Base-by-base conservation (phyloP, 2,329 filamentous ascomycete species). In the Tolypocladium nubicola region DNA sequence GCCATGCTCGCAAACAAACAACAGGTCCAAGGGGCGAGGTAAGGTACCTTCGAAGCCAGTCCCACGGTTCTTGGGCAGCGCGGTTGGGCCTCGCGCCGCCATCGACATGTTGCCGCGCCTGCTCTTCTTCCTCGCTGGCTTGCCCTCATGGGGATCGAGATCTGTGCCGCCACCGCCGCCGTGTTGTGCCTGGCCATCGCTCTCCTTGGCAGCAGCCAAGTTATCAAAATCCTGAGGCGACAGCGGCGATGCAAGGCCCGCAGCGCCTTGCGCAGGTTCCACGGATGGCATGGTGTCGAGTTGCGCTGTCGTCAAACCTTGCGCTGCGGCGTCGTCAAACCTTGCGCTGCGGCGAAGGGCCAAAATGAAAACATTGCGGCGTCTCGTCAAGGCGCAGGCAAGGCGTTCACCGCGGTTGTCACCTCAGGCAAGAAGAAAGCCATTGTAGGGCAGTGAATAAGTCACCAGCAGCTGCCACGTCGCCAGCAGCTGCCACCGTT, bases 41-140 rank as follows among this genome's bases (percentile, higher is more conserved):
- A 33, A 2, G 64, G 53, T 63, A 80, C 84, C 82, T 71, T 92
- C 89, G 58, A 91, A 92, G 0, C 89, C 89, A 7, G 83, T 87
- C 8, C 77, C 77, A 3, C 75, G 70, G 49, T 71, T 72, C 62
- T 74, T 77, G 53, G 71, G 68, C 53, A 73, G 65, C n/a, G 71
- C 72, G 0, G 73, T 75, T 23, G 73, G 71, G 2, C 75, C 76
- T 23, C 74, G 70, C 9, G 59, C 41, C 3, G 59, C 52, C 1
- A 52, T 6, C 10, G 62, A 58, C 47, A 61, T 68, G 5, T 54
- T 62, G 4, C n/a, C n/a, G n/a, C 56, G 52, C 30, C 40, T 67
- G 19, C 45, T 61, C 50, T 62, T 68, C 30, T 63, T 61, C 60
- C 62, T 56, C 21, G n/a, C 41, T 37, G 33, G 45, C 39, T 35